Conservation (phyloP, 2,329 filamentous ascomycete genomes). For the Acarospora socialis region DNA sequence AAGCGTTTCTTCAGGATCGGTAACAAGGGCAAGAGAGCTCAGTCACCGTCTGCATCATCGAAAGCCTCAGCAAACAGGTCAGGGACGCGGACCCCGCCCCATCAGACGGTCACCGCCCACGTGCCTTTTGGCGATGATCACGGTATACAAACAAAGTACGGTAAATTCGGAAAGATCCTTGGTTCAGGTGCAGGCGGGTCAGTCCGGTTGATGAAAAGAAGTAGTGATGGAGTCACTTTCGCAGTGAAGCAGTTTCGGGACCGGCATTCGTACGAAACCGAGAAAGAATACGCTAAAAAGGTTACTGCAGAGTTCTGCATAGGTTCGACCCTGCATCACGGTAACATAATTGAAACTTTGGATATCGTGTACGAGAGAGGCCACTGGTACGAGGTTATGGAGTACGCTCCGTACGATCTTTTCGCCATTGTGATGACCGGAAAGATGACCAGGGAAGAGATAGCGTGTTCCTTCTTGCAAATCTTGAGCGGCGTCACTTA, state of each 20-base stretch:
- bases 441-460: slow-evolving; percentile 84
- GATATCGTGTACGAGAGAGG: slow-evolving; percentile 91
- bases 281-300: slow-evolving; percentile 95
- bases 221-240: slow-evolving; percentile 83
- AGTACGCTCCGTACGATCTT: slow-evolving; percentile 88
- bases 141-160: slow-evolving; percentile 78
- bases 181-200: slow-evolving; percentile 91
- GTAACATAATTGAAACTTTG: slow-evolving; percentile 95
- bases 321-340: slow-evolving; percentile 89
- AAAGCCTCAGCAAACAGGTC: slow-evolving; percentile 39
- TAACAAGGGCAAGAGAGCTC: slow-evolving; percentile 46
- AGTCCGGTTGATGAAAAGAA: slow-evolving; percentile 84
- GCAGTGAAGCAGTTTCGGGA: slow-evolving; percentile 95
- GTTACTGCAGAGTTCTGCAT: slow-evolving; percentile 97
- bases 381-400: slow-evolving; percentile 98
- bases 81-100: slow-evolving; percentile 36
- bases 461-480: slow-evolving; percentile 82
- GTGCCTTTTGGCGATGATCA: slow-evolving; percentile 93
- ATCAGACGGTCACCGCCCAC: slow-evolving; percentile 35
- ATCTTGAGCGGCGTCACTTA: slow-evolving; percentile 92
- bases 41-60: slow-evolving; percentile 53
- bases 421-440: slow-evolving; percentile 99
- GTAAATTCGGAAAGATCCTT: slow-evolving; percentile 85
- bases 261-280: slow-evolving; percentile 80
- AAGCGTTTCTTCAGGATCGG: slow-evolving; percentile 87